Conservation (phyloP, 2,329 filamentous ascomycete genomes). For the Monilinia fructicola region DNA sequence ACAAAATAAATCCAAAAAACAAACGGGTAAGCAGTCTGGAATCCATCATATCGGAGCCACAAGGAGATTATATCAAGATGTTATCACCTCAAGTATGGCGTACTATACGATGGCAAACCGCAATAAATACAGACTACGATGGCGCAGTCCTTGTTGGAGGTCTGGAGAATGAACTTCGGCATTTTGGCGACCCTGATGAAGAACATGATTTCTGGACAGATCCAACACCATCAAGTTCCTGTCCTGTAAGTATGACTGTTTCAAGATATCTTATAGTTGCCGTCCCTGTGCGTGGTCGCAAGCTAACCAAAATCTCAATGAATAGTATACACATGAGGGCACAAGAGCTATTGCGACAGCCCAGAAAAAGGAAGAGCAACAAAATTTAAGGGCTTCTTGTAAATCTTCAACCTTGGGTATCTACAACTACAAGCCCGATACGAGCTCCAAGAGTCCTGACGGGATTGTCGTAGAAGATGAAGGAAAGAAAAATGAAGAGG, state of each 20-base stretch:
- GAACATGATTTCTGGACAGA: conserved; percentile 1
- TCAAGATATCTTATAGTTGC: background rate
- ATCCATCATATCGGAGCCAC: background rate
- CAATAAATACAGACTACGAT: conserved; percentile 8
- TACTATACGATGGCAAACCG: background rate
- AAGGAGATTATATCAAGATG: background rate
- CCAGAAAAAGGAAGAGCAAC: background rate
- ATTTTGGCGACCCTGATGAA: conserved; percentile 15
- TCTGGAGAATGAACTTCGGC: conserved; percentile 9
- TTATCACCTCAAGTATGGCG: background rate
- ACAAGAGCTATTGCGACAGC: conserved; percentile 7
- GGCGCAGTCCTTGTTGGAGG: conserved; percentile 15
- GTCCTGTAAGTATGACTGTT: background rate
- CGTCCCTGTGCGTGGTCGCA: background rate
- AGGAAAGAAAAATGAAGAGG: background rate
- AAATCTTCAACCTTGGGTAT: background rate
- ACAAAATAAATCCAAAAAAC: background rate
- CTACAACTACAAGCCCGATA: background rate
- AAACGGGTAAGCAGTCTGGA: background rate
- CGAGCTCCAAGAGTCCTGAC: background rate
- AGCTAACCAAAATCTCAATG: background rate
- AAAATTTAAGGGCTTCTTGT: background rate
- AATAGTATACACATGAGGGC: conserved; percentile 6
- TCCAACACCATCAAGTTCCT: background rate
- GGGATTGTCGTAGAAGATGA: background rate